Base-by-base conservation (phyloP, 106 monocot species). In the Gastrodia elata region DNA sequence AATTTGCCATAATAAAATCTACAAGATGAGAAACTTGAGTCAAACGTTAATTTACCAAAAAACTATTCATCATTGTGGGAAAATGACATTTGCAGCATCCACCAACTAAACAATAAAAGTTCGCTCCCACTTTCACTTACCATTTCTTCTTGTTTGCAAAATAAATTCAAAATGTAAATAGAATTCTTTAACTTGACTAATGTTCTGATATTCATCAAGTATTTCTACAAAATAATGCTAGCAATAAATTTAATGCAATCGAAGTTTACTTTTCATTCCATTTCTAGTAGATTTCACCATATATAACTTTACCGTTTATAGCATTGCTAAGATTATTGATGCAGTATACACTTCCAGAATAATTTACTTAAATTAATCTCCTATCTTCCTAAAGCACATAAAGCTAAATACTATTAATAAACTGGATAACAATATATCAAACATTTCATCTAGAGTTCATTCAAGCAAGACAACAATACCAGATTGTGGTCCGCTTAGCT, bases 401-500 rank as follows among this genome's bases (percentile, higher is more conserved):
- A 61, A 30, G 59, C 59, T 30, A 1, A 3, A 28, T 61, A 22
- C 26, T 61, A 30, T 2, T 61, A 52, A 52, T 18, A 28, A 61
- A 61, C 2, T 30, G 10, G 52, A 6, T 6, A 61, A 61, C 28
- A 28, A 61, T 61, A 30, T 30, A 28, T 30, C 30, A 6, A 30
- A 22, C 9, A 61, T 61, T 27, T 13, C 27, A 32, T 61, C 30
- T 32, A 13, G 27, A 24, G 8, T 3, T 32, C 32, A 61, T 32
- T 32, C 13, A 38, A 67, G 38, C 4, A n/a, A 67, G n/a, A 67
- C 15, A 38, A 20, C 34, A 69, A 40, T 82, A 91, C 93, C 98
- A 74, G 88, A 85, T 58, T 98, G 91, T n/a, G n/a, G n/a, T 71
- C 93, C 98, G 74, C 88, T 93, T 64, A 98, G 72, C 72, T 98